Evolutionary conservation across 2,329 filamentous ascomycete genomes (phyloP).

Genomic region (Pseudogymnoascus sp.): DNA sequence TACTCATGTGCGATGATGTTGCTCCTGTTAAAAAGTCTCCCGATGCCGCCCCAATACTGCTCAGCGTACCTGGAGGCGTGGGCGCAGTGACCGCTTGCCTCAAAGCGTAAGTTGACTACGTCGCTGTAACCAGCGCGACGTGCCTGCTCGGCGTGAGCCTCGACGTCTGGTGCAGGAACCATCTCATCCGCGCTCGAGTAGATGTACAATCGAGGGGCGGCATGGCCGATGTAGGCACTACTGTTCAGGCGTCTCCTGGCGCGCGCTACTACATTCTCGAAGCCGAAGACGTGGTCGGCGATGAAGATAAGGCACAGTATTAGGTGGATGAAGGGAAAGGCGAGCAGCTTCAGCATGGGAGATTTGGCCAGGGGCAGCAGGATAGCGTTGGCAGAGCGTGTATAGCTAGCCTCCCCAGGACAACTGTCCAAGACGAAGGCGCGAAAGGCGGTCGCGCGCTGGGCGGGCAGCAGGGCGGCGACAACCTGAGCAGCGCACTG

Average conservation of each 20-base stretch:
- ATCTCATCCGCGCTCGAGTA: background rate
- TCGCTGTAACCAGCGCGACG: background rate
- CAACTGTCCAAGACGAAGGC: slow-evolving; percentile 22
- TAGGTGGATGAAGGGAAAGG: slow-evolving; percentile 29
- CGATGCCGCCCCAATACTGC: background rate
- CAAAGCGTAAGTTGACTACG: background rate
- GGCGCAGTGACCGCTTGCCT: background rate
- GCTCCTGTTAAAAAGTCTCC: background rate
- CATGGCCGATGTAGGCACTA: background rate
- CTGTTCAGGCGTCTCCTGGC: background rate
- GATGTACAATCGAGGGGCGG: background rate
- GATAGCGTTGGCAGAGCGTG: background rate
- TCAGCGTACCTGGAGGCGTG: background rate
- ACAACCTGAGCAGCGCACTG: slow-evolving; percentile 26
- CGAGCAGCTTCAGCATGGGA: background rate
- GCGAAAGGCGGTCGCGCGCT: slow-evolving; percentile 1
- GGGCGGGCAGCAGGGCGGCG: slow-evolving; percentile 15
- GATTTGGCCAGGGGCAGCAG: background rate
- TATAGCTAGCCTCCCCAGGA: slow-evolving; percentile 16
- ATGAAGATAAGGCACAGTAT: slow-evolving; percentile 52
- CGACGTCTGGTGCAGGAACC: background rate
- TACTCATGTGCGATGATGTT: background rate
- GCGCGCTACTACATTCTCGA: background rate
- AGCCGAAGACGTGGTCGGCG: slow-evolving; percentile 43
- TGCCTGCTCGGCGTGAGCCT: background rate